Percentiles rank a stretch among this genome's conserved stretches.
Evolutionary conservation across 345 rosid species (phyloP).

Genomic region (Salix arbutifolia): DNA sequence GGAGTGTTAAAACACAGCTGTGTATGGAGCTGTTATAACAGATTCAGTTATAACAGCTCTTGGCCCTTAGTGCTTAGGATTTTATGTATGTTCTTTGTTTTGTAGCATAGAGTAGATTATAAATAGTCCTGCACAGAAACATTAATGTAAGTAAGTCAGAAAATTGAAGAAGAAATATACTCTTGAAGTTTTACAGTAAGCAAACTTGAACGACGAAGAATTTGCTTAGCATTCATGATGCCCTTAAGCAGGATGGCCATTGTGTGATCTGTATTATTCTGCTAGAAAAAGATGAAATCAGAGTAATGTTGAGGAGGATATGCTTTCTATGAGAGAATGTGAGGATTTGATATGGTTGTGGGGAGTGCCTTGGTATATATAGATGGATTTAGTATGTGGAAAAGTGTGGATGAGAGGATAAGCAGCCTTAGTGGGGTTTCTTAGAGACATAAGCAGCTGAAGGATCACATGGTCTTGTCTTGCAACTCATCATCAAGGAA

Average conservation of each 20-base stretch:
- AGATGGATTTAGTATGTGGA: background rate
- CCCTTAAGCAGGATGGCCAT: conserved; percentile 3
- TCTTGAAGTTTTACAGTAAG: background rate
- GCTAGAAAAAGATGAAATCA: too few species aligned
- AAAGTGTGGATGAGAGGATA: conserved; percentile 2
- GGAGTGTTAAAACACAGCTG: too few species aligned
- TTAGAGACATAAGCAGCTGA: conserved; percentile 10
- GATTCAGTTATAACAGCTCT: too few species aligned
- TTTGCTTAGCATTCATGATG: background rate
- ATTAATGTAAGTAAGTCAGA: too few species aligned
- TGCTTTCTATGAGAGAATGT: background rate
- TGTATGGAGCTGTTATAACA: too few species aligned
- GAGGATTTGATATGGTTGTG: background rate
- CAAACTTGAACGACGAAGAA: background rate
- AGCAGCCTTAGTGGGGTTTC: conserved; percentile 12
- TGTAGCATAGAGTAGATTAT: too few species aligned
- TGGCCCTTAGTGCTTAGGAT: too few species aligned
- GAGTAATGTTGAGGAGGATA: background rate
- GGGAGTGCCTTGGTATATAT: background rate
- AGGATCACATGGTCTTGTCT: conserved; percentile 34
- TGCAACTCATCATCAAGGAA: conserved; percentile 13
- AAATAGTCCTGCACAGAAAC: too few species aligned
- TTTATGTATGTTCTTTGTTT: too few species aligned
- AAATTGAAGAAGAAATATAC: too few species aligned
- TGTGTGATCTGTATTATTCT: too few species aligned